Conservation (phyloP, 805 yeast species). For the Wickerhamiella bombiphila region DNA sequence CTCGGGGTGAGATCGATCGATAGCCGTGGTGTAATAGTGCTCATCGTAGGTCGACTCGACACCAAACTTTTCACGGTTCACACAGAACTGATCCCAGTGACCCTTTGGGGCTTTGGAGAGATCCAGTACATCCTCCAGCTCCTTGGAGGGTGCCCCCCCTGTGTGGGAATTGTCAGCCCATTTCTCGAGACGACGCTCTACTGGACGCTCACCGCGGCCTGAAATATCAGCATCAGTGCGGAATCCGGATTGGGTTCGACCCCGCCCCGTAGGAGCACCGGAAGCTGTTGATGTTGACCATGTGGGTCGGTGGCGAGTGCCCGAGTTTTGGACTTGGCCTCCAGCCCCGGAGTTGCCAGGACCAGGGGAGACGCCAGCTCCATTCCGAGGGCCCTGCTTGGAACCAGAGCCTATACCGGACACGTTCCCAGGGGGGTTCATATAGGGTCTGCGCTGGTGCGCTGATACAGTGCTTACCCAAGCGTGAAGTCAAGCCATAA, state of each 20-base stretch:
- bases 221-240: constrained; percentile 81
- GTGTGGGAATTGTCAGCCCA: constrained; percentile 63
- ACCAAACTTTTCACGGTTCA: constrained; percentile 80
- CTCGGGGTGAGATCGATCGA: constrained; percentile 57
- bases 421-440: too few species aligned
- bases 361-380: too few species aligned
- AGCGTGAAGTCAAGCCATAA: too few species aligned
- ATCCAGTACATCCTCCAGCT: constrained; percentile 23
- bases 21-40: constrained; percentile 68
- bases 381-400: too few species aligned
- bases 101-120: constrained; percentile 20
- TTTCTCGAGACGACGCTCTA: constrained; percentile 60
- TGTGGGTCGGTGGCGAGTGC: too few species aligned
- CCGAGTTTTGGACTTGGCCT: too few species aligned
- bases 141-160: constrained; percentile 13
- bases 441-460: too few species aligned
- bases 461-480: too few species aligned
- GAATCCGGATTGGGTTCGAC: constrained; percentile 27
- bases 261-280: constrained; percentile 3
- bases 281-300: background rate
- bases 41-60: constrained; percentile 75
- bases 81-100: constrained; percentile 88
- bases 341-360: too few species aligned
- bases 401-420: too few species aligned
- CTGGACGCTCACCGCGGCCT: constrained; percentile 20